phyloP scores from a whole-genome alignment of 2,329 filamentous ascomycete genomes.

The Geosmithia putterillii region DNA sequence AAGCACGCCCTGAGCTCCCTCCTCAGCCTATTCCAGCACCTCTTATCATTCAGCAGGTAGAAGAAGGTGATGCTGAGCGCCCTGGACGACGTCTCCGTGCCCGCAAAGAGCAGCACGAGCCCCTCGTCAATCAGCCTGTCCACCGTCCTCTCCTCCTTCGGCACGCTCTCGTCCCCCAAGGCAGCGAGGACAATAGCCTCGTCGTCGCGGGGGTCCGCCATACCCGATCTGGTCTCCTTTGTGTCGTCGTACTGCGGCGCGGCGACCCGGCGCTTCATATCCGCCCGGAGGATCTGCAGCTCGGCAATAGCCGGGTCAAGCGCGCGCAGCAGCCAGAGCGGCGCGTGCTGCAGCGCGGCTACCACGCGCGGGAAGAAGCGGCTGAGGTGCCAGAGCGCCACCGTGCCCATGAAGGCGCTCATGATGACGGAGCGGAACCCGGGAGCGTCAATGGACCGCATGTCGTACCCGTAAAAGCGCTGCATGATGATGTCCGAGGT shows the following conservation, averaged over 20 bases:
- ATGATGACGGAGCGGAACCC: slow-evolving; percentile 4
- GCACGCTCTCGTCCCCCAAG: neutral
- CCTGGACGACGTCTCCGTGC: slow-evolving; percentile 8
- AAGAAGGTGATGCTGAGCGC: slow-evolving; percentile 4
- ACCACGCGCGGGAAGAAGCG: slow-evolving; percentile 6
- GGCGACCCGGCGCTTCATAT: neutral
- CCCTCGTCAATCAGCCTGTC: slow-evolving; percentile 8
- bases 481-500: slow-evolving; percentile 8
- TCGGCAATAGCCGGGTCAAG: neutral
- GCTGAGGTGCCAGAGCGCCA: slow-evolving; percentile 4
- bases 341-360: neutral
- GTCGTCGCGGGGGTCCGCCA: no score
- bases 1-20: neutral
- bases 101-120: slow-evolving; percentile 6
- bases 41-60: slow-evolving; percentile 4
- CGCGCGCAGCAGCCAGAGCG: neutral
- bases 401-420: slow-evolving; percentile 3
- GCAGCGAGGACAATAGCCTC: neutral
- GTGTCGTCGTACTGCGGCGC: no score
- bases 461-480: slow-evolving; percentile 7
- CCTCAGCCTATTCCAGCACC: neutral
- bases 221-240: no score
- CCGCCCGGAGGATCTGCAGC: neutral
- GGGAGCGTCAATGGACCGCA: slow-evolving; percentile 5
- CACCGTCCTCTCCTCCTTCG: slow-evolving; percentile 4